Evolutionary conservation across 2,329 filamentous ascomycete genomes (phyloP), one percentile per base, ranked within the genome.

Genomic region (Phyllosticta citrichinensis): DNA sequence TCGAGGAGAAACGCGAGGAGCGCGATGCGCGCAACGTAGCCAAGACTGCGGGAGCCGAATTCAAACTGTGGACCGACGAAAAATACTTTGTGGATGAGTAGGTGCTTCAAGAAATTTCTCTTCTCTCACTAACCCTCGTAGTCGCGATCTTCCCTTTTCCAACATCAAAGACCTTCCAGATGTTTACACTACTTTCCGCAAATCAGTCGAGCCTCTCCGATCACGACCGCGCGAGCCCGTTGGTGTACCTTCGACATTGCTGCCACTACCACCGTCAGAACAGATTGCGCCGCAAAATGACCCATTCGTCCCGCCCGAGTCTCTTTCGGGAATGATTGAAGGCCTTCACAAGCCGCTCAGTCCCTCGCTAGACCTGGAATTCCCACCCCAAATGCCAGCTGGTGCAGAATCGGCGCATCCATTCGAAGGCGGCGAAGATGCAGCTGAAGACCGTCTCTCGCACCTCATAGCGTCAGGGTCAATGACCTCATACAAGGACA

Each of bases 41-140:
- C 60, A 73, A 80, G 22, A 70, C 79, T 12, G 73, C 79, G 2
- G 78, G 76, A 0, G 76, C 85, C 3, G 78, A 83, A 1, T 89
- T 90, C 70, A 82, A 82, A 69, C 62, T 85, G 0, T 91, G 85
- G 83, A 72, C 74, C 0, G 88, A 93, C 66, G 88, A 91, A 71
- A 93, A 92, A 70, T 92, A 89, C 66, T 86, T 86, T 63, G 79
- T 92, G 57, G 86, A 92, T 67, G 87, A 92, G 89, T 92, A 76
- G 74, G 87, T 81, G 14, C 19, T 62, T 22, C 20, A 47, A 40
- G 5, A 19, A n/a, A 8, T n/a, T 2, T n/a, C n/a, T n/a, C 6
- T 47, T n/a, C 14, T 54, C 6, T 19, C 17, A 27, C 52, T 63
- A 8, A 58, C 50, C 24, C 20, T 30, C 20, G 56, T 59, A 91